Evolutionary conservation across 169 alveolate genomes (phyloP).

Genomic region (Amoebophrya sp.): DNA sequence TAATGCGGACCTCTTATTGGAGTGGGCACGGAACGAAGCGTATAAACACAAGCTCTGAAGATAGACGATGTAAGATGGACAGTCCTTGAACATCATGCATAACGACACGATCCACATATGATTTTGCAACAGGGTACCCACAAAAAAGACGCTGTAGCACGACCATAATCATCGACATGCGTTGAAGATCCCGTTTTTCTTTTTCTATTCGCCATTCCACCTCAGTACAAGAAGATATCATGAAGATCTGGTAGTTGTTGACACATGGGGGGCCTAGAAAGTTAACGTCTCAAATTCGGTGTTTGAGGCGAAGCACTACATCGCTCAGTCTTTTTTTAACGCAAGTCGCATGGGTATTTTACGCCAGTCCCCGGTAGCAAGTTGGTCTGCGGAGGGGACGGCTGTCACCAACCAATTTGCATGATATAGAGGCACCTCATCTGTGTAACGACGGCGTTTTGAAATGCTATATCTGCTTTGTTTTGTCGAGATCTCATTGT

Average conservation of each 20-base stretch:
- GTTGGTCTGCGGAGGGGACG: no score
- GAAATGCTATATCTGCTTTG: no score
- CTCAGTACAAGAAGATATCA: background rate
- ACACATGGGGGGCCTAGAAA: no score
- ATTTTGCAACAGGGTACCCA: no score
- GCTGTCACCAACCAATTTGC: no score
- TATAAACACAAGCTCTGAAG: background rate
- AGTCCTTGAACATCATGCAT: background rate
- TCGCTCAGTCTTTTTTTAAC: no score
- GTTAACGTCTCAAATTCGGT: background rate
- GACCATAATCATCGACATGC: background rate
- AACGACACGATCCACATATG: background rate
- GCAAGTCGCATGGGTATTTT: no score
- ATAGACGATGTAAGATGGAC: background rate
- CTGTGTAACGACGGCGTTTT: no score
- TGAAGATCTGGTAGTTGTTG: background rate
- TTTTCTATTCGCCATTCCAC: background rate
- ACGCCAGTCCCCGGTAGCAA: no score
- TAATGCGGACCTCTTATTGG: background rate
- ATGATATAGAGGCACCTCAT: no score
- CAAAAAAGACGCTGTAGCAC: background rate
- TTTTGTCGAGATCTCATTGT: no score
- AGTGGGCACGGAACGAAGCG: background rate
- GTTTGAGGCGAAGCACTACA: no score
- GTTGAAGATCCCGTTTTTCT: background rate